phyloP scores from a whole-genome alignment of 23 red algal genomes.

The Cyanidioschyzon merolae region DNA sequence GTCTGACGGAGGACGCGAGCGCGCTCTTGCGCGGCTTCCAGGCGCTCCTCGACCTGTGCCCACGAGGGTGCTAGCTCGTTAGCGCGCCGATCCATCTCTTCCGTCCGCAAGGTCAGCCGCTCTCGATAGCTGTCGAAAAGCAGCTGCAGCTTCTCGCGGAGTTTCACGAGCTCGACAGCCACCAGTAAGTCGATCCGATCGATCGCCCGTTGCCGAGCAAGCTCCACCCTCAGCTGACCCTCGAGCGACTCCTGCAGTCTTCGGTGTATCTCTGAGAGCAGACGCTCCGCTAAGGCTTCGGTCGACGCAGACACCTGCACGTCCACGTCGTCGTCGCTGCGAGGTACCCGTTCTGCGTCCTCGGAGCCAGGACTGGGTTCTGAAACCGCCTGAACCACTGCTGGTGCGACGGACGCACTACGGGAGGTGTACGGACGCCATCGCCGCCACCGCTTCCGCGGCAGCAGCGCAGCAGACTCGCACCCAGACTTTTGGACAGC shows the following conservation, averaged over 20 bases:
- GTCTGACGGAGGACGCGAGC: background rate
- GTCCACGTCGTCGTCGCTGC: background rate
- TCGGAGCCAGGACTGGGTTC: background rate
- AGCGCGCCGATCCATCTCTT: background rate
- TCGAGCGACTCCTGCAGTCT: background rate
- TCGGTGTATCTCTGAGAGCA: background rate
- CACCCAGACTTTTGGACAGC: no score
- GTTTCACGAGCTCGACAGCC: background rate
- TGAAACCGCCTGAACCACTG: background rate
- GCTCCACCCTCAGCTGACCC: background rate
- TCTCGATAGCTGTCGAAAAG: background rate
- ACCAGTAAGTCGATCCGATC: background rate
- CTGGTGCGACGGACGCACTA: no score
- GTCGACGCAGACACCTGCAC: background rate
- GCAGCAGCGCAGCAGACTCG: no score
- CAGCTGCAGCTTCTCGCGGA: background rate
- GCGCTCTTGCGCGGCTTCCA: background rate
- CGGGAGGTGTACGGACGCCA: no score
- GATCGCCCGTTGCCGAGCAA: background rate
- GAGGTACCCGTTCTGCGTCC: background rate
- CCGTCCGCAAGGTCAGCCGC: background rate
- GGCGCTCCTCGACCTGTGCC: background rate
- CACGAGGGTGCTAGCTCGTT: background rate
- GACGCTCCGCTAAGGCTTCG: background rate
- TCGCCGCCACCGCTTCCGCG: no score